Evolutionary conservation across 805 yeast genomes (phyloP).

Genomic region (Schwanniomyces pseudopolymorphus): DNA sequence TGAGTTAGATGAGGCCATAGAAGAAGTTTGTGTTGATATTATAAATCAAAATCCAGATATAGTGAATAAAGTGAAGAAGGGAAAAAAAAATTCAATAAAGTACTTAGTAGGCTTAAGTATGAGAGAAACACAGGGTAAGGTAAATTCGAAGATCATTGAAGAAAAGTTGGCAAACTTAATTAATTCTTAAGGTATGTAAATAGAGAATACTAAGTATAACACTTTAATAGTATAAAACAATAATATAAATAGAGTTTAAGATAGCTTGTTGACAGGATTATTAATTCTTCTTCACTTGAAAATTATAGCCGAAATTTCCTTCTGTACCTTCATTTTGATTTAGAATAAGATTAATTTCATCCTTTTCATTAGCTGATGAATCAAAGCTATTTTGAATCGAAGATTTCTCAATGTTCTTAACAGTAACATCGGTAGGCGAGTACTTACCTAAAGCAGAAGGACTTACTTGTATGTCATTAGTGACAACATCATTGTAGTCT

Average conservation of each 20-base stretch:
- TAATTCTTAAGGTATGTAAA: conserved; percentile 4
- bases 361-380: conserved; percentile 1
- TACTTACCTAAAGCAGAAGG: neutral
- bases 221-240: neutral
- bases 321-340: conserved; percentile 5
- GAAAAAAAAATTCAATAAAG: conserved; percentile 69
- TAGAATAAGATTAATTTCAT: conserved; percentile 6
- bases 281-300: conserved; percentile 10
- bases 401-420: conserved; percentile 8
- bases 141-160: conserved; percentile 32
- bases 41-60: conserved; percentile 49
- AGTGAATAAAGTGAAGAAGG: conserved; percentile 54
- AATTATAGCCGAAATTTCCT: conserved; percentile 14
- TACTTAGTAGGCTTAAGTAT: conserved; percentile 82
- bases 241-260: neutral
- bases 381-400: neutral
- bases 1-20: conserved; percentile 33
- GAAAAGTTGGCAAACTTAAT: conserved; percentile 23
- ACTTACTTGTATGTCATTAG: conserved; percentile 4
- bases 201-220: neutral
- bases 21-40: conserved; percentile 45
- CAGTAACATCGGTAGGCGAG: conserved; percentile 2
- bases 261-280: neutral
- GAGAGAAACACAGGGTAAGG: conserved; percentile 71
- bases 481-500: conserved; percentile 12